phyloP scores from a whole-genome alignment of 1,284 basidiomycete genomes.

The Apiotrichum akiyoshidainum region DNA sequence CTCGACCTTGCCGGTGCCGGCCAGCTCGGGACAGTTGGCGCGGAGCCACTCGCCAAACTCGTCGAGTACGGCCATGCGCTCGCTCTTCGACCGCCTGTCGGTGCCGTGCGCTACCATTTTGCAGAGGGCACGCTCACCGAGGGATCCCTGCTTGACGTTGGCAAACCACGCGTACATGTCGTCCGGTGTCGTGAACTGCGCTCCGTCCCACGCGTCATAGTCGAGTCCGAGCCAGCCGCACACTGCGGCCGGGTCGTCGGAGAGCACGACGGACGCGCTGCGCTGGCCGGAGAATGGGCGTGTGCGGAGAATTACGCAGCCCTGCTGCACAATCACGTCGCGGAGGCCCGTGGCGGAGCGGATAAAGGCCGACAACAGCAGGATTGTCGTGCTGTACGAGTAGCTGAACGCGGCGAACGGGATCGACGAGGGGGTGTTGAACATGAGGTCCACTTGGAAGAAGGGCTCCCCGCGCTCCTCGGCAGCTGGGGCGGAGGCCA shows the following conservation, averaged over 20 bases:
- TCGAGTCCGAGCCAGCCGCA: conserved; percentile 35
- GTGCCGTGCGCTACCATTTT: background rate
- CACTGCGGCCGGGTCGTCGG: conserved; percentile 21
- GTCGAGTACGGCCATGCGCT: conserved; percentile 3
- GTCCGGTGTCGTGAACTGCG: background rate
- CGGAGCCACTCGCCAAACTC: conserved; percentile 7
- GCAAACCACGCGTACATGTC: conserved; percentile 11
- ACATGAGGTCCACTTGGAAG: conserved; percentile 38
- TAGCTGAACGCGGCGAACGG: conserved; percentile 17
- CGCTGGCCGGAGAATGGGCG: conserved; percentile 26
- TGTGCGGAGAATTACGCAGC: conserved; percentile 23
- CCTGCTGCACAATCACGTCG: conserved; percentile 10
- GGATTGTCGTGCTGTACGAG: conserved; percentile 17
- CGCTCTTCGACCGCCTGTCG: background rate
- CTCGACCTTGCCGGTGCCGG: background rate
- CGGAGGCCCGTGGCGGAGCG: conserved; percentile 5
- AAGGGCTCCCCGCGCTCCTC: conserved; percentile 10
- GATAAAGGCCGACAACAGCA: conserved; percentile 11
- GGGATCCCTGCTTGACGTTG: background rate
- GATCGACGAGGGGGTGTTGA: conserved; percentile 13
- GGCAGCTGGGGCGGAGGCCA: background rate
- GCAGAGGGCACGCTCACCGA: conserved; percentile 3
- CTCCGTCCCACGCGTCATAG: conserved; percentile 1
- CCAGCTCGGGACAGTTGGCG: background rate
- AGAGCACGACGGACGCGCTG: conserved; percentile 27